Conservation (phyloP, 2,329 filamentous ascomycete species). For the Didymella pomorum region DNA sequence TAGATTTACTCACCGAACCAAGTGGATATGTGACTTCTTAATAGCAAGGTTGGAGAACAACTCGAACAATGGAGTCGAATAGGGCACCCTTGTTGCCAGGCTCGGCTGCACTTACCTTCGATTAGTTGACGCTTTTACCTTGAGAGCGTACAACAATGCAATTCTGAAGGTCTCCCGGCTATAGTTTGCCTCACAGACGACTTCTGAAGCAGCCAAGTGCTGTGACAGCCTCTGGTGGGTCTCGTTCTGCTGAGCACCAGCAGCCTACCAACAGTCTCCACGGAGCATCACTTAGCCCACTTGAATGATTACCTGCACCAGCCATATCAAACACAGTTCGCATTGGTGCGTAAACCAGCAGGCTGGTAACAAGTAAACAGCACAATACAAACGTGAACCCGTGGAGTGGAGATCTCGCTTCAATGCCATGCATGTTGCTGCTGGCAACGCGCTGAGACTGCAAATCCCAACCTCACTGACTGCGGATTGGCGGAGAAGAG, state of each 20-base stretch:
- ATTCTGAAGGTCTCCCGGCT: background rate
- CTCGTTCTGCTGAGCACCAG: background rate
- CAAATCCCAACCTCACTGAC: conserved; percentile 38
- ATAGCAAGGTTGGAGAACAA: background rate
- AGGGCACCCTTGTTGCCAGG: background rate
- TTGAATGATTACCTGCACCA: conserved; percentile 11
- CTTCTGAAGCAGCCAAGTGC: background rate
- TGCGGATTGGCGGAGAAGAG: conserved; percentile 27
- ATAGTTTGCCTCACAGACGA: background rate
- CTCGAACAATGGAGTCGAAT: background rate
- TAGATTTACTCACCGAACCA: too few species aligned
- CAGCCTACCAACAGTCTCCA: background rate
- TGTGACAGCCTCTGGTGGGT: background rate
- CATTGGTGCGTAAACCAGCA: conserved; percentile 32
- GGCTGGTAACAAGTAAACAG: conserved; percentile 29
- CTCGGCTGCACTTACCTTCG: conserved; percentile 1
- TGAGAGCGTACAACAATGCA: background rate
- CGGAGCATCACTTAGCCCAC: conserved; percentile 5
- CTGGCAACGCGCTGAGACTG: conserved; percentile 37
- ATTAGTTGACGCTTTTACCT: background rate
- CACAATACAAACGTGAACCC: conserved; percentile 25
- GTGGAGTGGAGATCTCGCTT: conserved; percentile 22
- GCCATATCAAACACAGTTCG: conserved; percentile 19
- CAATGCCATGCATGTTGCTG: conserved; percentile 29
- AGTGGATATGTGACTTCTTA: background rate